Evolutionary conservation across 441 rosid species (phyloP), one percentile per base, ranked within the genome.

Genomic region (Euphorbia celastroides): DNA sequence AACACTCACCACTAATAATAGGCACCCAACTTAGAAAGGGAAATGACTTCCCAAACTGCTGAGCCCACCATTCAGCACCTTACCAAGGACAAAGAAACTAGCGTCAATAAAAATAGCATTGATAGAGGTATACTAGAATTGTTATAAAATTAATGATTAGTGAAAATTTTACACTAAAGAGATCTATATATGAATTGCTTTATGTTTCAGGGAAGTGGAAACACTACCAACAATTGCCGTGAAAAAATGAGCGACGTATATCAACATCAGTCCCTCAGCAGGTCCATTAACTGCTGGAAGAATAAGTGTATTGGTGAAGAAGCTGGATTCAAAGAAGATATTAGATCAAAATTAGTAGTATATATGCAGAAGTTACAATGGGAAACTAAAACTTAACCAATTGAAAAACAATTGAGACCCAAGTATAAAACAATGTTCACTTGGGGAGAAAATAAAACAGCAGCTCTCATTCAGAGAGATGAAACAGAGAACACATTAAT

Each of bases 21-120:
- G 98, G 97, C 67, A 94, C 86, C 99, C 98, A 94, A 74, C 85
- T 82, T 23, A 94, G 54, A 60, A 87, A 72, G 36, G 88, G 86
- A n/a, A 94, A 16, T n/a, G 98, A 84, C 66, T 81, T 67, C 26
- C 88, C 91, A 62, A 89, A 79, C 20, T 71, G 70, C 71, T 83
- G 96, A 62, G 50, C 79, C 99, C 99, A 94, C 98, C 99, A 94
- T 74, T 87, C 88, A 30, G 97, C 92, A 72, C 99, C 99, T 94
- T 63, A 9, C 74, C 42, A 30, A 36, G 46, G 38, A 32, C 48
- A 59, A 70, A 38, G 69, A 6, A 12, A 38, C 42, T 30, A 19
- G 2, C 1, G 22, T 41, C 16, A 69, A 25, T 55, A 10, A 44
- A n/a, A 44, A 44, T 44, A 44, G n/a, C 52, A 22, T 20, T 65